Evolutionary conservation across 495 filamentous ascomycete genomes (phyloP), one percentile per base, ranked within the genome.

Genomic region (Polyplosphaeria fusca): DNA sequence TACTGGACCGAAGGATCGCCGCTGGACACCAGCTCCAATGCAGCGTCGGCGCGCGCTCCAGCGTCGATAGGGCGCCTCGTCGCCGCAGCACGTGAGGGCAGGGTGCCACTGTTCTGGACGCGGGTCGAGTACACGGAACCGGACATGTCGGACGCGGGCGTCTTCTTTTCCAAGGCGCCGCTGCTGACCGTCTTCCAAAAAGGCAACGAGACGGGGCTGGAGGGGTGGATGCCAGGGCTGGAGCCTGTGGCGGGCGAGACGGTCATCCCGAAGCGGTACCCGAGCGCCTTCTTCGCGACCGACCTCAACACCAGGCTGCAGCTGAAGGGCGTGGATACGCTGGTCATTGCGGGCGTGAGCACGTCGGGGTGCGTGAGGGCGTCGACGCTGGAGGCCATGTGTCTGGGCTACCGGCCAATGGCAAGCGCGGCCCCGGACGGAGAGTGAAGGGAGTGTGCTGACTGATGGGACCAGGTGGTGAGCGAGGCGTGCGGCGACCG

Each of bases 261-360:
- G 25, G 56, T 71, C 11, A 46, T 72, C n/a, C 45, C 55, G 23
- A 74, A 74, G 65, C 64, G 62, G 41, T 64, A 71, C 49, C 60
- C 71, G 23, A 68, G 63, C 20, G 71, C 70, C 11, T 74, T 74
- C 64, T 74, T 74, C 55, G 71, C 70, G 20, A 74, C 71, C 27
- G 66, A 67, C 25, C 55, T 74, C 41, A 62, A 61, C 7, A 58
- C 60, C 4, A 61, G 63, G 13, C 58, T 74, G 47, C 52, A 63
- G 39, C 25, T 64, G 11, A 22, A 67, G 51, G 59, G 57, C 41
- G 70, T 70, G 11, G 70, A 74, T 55, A 72, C 70, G 50, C 42
- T 72, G 43, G 70, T 72, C 5, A 54, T 74, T 9, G 66, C 67
- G 23, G 70, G 71, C 4, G 70, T 74, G 24, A 69, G 67, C 47